Percentiles rank a stretch among this genome's conserved stretches.
Evolutionary conservation across 2,329 filamentous ascomycete genomes (phyloP).

Genomic region (Scytalidium lignicola): DNA sequence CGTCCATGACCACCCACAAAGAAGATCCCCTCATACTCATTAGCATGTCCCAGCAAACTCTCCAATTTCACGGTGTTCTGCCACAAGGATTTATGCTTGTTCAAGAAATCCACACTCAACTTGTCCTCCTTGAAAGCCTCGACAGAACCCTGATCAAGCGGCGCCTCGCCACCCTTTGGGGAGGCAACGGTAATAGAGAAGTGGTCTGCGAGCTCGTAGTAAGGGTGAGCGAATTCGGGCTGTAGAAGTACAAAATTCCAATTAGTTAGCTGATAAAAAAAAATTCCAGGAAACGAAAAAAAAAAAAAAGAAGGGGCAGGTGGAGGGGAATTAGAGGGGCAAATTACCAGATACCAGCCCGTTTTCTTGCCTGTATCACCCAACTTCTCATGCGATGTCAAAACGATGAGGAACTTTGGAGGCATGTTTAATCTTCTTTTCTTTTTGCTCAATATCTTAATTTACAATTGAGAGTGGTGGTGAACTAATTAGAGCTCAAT

Average conservation of each 20-base stretch:
- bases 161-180: conserved; percentile 37
- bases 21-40: conserved; percentile 51
- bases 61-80: conserved; percentile 46
- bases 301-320: no score
- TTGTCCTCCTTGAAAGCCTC: conserved; percentile 36
- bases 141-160: conserved; percentile 39
- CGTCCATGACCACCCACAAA: conserved; percentile 55
- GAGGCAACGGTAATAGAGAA: conserved; percentile 38
- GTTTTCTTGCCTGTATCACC: conserved; percentile 35
- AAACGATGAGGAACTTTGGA: conserved; percentile 47
- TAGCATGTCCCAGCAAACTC: conserved; percentile 39
- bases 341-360: conserved; percentile 46
- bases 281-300: no score
- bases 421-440: not conserved
- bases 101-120: conserved; percentile 34
- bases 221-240: conserved; percentile 46
- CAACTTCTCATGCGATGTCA: conserved; percentile 36
- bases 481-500: no score
- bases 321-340: not conserved
- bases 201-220: conserved; percentile 36
- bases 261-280: no score
- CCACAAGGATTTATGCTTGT: conserved; percentile 43
- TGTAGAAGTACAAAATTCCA: conserved; percentile 30
- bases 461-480: no score
- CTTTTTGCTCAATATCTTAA: not conserved